These are phyloP conservation scores for Sporormia fimetaria DNA, from an alignment of 495 filamentous ascomycete species.

Conservation along the genomic window DNA sequence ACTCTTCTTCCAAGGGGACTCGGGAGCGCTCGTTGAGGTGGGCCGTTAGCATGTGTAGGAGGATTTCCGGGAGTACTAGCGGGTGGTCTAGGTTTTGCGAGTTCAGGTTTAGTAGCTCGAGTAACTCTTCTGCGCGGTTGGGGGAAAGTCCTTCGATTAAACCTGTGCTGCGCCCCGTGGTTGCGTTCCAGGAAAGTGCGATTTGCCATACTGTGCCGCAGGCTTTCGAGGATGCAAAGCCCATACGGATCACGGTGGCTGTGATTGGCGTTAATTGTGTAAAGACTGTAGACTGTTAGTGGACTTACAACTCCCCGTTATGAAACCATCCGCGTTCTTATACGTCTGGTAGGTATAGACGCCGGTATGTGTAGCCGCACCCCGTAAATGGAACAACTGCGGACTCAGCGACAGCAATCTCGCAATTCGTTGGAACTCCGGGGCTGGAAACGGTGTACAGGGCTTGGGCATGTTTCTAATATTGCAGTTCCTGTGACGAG, in stretches of 20 bases:
- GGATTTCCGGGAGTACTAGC: slow-evolving; percentile 4
- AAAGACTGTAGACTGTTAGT: too few relatives aligned
- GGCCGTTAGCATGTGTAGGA: slow-evolving; percentile 3
- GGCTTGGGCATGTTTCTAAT: too few relatives aligned
- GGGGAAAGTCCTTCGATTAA: slow-evolving; percentile 4
- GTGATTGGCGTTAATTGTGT: too few relatives aligned
- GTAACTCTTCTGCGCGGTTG: not conserved
- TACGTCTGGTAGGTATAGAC: too few relatives aligned
- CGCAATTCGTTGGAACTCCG: too few relatives aligned
- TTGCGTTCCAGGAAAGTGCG: slow-evolving; percentile 3
- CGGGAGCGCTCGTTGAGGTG: slow-evolving; percentile 5
- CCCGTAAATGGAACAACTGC: too few relatives aligned
- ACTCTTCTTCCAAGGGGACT: slow-evolving; percentile 2
- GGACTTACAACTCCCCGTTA: too few relatives aligned
- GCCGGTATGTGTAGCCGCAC: too few relatives aligned
- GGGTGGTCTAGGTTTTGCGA: slow-evolving; percentile 4
- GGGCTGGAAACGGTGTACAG: too few relatives aligned
- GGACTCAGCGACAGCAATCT: too few relatives aligned
- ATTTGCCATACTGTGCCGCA: slow-evolving; percentile 2
- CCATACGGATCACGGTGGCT: slow-evolving; percentile 1
- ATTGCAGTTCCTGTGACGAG: not conserved
- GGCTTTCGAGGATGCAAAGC: not conserved
- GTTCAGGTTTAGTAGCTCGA: not conserved
- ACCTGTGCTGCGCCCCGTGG: slow-evolving; percentile 3
- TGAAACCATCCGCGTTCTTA: too few relatives aligned